Percentiles rank a stretch among this genome's conserved stretches.
These are phyloP conservation scores for Brassica hybrid DNA, from an alignment of 441 rosid species.

Conservation along the genomic window DNA sequence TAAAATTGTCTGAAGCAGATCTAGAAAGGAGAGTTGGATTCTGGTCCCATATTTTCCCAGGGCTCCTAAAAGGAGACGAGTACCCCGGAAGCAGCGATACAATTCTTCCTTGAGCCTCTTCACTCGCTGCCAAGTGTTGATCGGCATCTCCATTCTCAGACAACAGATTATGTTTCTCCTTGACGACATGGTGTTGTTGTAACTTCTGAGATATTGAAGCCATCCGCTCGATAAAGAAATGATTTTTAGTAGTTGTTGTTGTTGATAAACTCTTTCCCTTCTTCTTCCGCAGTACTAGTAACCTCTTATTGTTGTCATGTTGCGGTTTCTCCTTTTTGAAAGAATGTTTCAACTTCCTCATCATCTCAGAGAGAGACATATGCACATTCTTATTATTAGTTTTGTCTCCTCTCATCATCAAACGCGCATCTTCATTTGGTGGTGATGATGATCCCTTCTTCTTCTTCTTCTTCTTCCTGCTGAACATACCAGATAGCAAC, in stretches of 20 bases:
- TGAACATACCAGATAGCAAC: conserved; percentile 62
- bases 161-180: conserved; percentile 72
- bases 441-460: conserved; percentile 13
- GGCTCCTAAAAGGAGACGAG: conserved; percentile 65
- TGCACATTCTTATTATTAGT: conserved; percentile 45
- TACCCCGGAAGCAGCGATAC: conserved; percentile 65
- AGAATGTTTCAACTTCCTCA: conserved; percentile 75
- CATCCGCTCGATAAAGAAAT: conserved; percentile 83
- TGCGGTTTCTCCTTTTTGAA: conserved; percentile 33
- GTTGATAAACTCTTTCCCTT: conserved; percentile 48
- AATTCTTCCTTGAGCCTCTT: conserved; percentile 52
- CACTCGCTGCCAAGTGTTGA: conserved; percentile 43
- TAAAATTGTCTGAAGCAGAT: conserved; percentile 26
- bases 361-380: conserved; percentile 66
- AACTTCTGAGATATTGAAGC: conserved; percentile 42
- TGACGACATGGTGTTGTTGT: no score
- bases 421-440: conserved; percentile 30
- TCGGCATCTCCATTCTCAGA: conserved; percentile 57
- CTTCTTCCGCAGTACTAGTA: conserved; percentile 35
- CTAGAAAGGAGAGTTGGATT: conserved; percentile 9
- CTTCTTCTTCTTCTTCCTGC: conserved; percentile 45
- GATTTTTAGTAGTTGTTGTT: conserved; percentile 62
- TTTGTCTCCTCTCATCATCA: conserved; percentile 21
- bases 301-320: conserved; percentile 57
- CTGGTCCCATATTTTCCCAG: conserved; percentile 44